Base-by-base conservation (phyloP, 257 asterid species). In the Datura wrightii region DNA sequence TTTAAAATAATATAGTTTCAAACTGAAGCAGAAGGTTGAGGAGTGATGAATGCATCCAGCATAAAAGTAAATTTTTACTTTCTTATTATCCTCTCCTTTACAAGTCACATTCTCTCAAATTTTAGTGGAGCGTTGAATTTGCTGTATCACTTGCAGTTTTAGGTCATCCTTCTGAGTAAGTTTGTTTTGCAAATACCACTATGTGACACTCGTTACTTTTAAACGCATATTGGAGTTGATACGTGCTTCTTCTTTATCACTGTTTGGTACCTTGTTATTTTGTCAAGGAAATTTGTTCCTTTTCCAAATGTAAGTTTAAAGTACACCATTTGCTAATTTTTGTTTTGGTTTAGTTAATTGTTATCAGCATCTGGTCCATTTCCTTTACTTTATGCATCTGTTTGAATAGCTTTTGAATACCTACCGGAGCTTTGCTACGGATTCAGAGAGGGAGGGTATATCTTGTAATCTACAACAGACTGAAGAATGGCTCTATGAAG, bases 401-500 rank as follows among this genome's bases (percentile, higher is more conserved):
- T 88, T 24, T 71, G 46, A 83, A 85, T 93, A 97, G 99, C 90
- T 97, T 91, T 84, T 94, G 83, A 84, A 89, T 89, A 82, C 91
- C 79, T 94, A 91, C 74, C 96, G 98, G 88, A 93, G 97, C 90
- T 97, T 92, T 89, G 95, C 92, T 71, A 91, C 93, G 10, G 96
- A 94, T 85, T 80, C 87, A 83, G 99, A 97, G 79, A 93, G 91
- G 76, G 97, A 93, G 67, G 91, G 88, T 56, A 93, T 97, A 83
- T 92, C 94, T 59, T 87, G 83, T 89, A 89, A 87, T 86, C 91
- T 97, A 87, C 98, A 93, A 80, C 93, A 87, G 86, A 93, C 95
- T 16, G 99, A 97, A 89, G 97, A 94, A 39, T 97, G 99, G 99
- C 98, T 97, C 54, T 97, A 97, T 85, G 98, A 93, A 82, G 98